A percentile compares a stretch with the other conserved stretches of the same genome.
Conservation (phyloP, 2,329 filamentous ascomycete species). For the Aspergillus sojae region DNA sequence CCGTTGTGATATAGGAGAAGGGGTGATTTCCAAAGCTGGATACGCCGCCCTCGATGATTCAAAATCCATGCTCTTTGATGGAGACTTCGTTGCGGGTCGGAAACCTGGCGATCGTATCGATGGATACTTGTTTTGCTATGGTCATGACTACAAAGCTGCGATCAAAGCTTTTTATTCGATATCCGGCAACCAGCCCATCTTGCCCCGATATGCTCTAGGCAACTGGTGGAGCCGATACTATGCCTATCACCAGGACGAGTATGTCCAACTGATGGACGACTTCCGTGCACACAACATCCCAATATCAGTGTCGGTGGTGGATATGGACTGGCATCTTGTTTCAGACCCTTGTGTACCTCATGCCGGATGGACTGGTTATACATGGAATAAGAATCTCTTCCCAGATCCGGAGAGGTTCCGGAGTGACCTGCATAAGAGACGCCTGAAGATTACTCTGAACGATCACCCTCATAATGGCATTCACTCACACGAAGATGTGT, state of each 20-base stretch:
- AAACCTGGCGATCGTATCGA: no score
- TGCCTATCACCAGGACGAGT: slow-evolving; percentile 58
- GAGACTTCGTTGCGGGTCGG: no score
- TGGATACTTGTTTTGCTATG: slow-evolving; percentile 49
- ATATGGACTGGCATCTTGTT: slow-evolving; percentile 69
- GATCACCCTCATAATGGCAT: slow-evolving; percentile 65
- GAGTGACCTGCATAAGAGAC: slow-evolving; percentile 53
- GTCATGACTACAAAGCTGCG: slow-evolving; percentile 58
- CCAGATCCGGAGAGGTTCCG: slow-evolving; percentile 59
- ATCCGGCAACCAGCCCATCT: slow-evolving; percentile 57
- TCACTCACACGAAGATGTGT: slow-evolving; percentile 59
- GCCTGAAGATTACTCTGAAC: slow-evolving; percentile 60
- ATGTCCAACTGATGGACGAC: slow-evolving; percentile 59
- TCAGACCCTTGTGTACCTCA: slow-evolving; percentile 47
- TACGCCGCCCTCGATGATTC: no score
- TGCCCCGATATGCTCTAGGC: slow-evolving; percentile 62
- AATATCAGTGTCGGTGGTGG: slow-evolving; percentile 61
- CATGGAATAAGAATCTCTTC: slow-evolving; percentile 62
- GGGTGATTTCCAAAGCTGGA: slow-evolving; percentile 51
- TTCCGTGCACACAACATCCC: slow-evolving; percentile 57
- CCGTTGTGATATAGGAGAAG: slow-evolving; percentile 51
- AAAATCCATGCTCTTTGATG: no score
- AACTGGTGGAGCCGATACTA: slow-evolving; percentile 70
- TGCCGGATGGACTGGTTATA: slow-evolving; percentile 66
- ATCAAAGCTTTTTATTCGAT: slow-evolving; percentile 58